Evolutionary conservation across 1,284 basidiomycete species (phyloP), one percentile per base, ranked within the genome.

Genomic region (Malassezia restricta): DNA sequence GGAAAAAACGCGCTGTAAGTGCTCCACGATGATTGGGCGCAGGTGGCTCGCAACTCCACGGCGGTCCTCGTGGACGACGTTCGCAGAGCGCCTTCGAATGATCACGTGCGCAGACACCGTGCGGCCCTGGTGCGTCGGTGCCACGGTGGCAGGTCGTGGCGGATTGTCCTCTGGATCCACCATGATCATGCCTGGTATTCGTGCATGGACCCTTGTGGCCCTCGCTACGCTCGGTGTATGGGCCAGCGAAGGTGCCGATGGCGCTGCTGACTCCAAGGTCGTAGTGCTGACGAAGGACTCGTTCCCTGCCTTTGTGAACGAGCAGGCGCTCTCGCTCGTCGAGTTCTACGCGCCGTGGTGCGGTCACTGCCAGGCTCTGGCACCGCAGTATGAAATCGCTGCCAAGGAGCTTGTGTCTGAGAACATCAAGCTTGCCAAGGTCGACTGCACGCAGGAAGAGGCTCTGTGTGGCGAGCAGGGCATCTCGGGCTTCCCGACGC

Each of bases 311-410:
- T 76, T 80, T 55, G 82, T 92, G 59, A 77, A 80, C 60, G 75
- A 78, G 8, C 85, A 69, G 64, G 61, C 83, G 38, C 77, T 96
- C 59, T 83, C 91, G 62, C 81, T 98, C 42, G 86, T 96, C 64
- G 92, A 98, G 79, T 95, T 91, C 82, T 92, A 86, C 74, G 88
- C 87, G 33, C 87, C 87, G 54, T 89, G 86, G 86, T 87, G 74
- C 29, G 75, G 73, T 30, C 58, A 72, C 78, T 92, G 88, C 79
- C 89, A 91, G 74, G 84, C 86, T 20, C 66, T 76, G 29, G 66
- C 66, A 20, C 74, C 75, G 45, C 62, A 98, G 68, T 98, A 96
- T 73, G 91, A 95, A 76, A 86, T 89, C 75, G 92, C 94, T 12
- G 90, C 94, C 3, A 92, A 88, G 15, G 78, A 82, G 45, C 83